Conservation (phyloP, 257 asterid genomes). For the Rhazya stricta region DNA sequence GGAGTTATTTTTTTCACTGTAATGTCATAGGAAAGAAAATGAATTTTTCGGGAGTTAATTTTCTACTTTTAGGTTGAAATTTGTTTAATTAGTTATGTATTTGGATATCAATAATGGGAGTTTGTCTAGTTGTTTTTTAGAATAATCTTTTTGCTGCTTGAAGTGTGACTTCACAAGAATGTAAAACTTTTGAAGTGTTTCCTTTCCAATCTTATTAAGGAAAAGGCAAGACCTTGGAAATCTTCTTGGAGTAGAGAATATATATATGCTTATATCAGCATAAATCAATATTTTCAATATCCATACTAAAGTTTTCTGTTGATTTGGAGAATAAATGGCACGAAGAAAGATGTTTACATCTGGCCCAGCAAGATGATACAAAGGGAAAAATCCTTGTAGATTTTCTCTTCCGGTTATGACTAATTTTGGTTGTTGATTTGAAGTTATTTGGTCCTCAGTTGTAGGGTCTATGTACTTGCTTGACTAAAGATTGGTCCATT, state of each 20-base stretch:
- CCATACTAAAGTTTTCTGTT: background rate
- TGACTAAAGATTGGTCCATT: background rate
- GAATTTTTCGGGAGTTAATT: background rate
- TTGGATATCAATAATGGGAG: background rate
- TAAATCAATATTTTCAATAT: background rate
- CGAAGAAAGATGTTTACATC: background rate
- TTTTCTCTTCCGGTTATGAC: background rate
- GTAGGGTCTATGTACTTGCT: background rate
- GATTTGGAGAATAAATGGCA: background rate
- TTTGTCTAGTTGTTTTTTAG: no score
- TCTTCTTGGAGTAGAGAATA: background rate
- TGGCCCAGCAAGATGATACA: background rate
- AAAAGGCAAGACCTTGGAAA: background rate
- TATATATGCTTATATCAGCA: background rate
- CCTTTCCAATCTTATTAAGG: background rate
- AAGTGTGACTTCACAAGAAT: no score
- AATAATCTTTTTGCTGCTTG: background rate
- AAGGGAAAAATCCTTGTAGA: background rate
- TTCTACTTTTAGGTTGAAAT: background rate
- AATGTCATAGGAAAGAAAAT: background rate
- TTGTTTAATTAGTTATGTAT: no score
- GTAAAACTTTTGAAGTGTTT: background rate
- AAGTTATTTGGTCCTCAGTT: no score
- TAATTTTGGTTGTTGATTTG: no score
- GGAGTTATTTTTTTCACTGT: background rate